phyloP scores from a whole-genome alignment of 1,284 basidiomycete genomes.

The Ceratobasidium sp. region DNA sequence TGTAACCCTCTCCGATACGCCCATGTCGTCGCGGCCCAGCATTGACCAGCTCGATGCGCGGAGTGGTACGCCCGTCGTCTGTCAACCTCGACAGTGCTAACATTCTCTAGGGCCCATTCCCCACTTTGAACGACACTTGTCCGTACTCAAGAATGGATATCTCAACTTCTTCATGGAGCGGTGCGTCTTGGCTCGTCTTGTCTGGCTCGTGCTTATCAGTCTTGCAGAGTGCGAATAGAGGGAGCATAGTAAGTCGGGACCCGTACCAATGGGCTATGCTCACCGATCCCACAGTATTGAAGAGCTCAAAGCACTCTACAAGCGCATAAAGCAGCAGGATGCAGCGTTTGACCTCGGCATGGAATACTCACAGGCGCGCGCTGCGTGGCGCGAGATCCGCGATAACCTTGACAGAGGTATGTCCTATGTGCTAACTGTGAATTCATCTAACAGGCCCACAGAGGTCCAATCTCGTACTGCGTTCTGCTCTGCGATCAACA shows the following conservation, averaged over 20 bases:
- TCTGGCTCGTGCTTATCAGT: constrained; percentile 46
- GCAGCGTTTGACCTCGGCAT: constrained; percentile 15
- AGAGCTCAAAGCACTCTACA: constrained; percentile 40
- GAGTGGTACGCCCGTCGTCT: constrained; percentile 2
- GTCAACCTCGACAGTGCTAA: background rate
- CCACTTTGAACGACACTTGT: constrained; percentile 78
- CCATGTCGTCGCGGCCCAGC: constrained; percentile 34
- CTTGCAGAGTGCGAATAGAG: constrained; percentile 79
- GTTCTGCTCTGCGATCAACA: constrained; percentile 75
- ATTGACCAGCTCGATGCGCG: constrained; percentile 42
- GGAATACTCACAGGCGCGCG: constrained; percentile 16
- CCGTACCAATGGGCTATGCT: background rate
- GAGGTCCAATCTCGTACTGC: constrained; percentile 87
- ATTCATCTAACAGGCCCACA: constrained; percentile 53
- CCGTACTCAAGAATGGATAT: constrained; percentile 77
- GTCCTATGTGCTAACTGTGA: constrained; percentile 49
- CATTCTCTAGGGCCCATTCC: constrained; percentile 66
- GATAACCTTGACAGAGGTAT: constrained; percentile 85
- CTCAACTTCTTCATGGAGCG: constrained; percentile 87
- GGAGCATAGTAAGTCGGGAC: constrained; percentile 76
- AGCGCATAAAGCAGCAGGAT: constrained; percentile 40
- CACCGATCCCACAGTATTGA: constrained; percentile 18
- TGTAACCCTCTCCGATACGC: constrained; percentile 16
- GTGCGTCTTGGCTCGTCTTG: constrained; percentile 60
- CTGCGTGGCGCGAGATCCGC: constrained; percentile 82